Percentiles rank a stretch among this genome's conserved stretches.
Evolutionary conservation across 1,284 basidiomycete species (phyloP).

Genomic region (Moesziomyces aphidis): DNA sequence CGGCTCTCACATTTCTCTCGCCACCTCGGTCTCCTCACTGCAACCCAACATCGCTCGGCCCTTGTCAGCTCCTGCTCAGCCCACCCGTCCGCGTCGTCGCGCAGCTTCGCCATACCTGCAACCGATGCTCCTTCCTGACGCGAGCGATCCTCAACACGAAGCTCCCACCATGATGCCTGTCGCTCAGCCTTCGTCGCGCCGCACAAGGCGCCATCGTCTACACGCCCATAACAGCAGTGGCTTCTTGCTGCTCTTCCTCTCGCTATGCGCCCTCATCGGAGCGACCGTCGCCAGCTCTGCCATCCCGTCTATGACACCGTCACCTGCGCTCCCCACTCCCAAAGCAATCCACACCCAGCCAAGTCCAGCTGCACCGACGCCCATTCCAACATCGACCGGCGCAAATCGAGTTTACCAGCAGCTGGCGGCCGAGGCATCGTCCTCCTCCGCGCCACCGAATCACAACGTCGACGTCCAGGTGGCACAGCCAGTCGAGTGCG

Average conservation of each 20-base stretch:
- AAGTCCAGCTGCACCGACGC: conserved; percentile 3
- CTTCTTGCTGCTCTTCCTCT: conserved; percentile 4
- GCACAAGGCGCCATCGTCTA: neutral
- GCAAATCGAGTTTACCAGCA: conserved; percentile 1
- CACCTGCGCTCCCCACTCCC: neutral
- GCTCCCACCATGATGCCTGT: neutral
- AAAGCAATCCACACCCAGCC: neutral
- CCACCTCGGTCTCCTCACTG: neutral
- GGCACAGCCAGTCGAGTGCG: conserved; percentile 46
- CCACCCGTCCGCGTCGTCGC: neutral
- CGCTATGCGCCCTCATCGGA: conserved; percentile 8
- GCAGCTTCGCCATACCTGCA: neutral
- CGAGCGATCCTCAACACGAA: neutral
- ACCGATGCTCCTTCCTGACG: too few relatives aligned
- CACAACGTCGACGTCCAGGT: conserved; percentile 37
- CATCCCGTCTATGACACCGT: conserved; percentile 9
- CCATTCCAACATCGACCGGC: neutral
- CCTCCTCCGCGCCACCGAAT: conserved; percentile 1
- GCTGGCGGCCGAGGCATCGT: conserved; percentile 11
- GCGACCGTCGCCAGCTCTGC: conserved; percentile 1
- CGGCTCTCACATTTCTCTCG: neutral
- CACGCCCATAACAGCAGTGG: neutral
- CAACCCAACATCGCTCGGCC: neutral
- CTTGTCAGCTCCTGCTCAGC: neutral
- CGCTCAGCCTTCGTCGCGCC: neutral